A percentile compares a stretch with the other conserved stretches of the same genome.
Conservation (phyloP, 371 early-diverging fungal species). For the Sporodiniella umbellata region DNA sequence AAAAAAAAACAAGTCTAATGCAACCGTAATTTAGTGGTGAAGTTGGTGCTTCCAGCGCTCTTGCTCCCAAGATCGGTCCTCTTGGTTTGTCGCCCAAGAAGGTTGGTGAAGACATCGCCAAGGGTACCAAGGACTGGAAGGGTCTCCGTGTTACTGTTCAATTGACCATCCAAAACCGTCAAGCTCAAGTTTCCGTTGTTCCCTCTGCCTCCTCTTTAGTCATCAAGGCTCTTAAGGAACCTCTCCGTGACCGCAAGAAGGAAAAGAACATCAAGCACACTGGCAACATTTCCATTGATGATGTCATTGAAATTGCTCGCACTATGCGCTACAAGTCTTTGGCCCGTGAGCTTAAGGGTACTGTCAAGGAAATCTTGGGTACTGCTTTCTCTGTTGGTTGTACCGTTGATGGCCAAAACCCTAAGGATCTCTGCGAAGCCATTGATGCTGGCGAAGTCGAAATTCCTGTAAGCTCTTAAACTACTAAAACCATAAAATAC, state of each 20-base stretch:
- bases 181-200: constrained; percentile 93
- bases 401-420: constrained; percentile 43
- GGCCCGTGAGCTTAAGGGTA: constrained; percentile 79
- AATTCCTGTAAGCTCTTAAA: constrained; percentile 73
- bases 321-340: constrained; percentile 88
- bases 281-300: constrained; percentile 83
- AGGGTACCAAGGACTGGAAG: constrained; percentile 93
- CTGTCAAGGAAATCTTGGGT: constrained; percentile 97
- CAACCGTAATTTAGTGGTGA: too few species aligned
- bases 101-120: constrained; percentile 99
- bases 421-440: constrained; percentile 17
- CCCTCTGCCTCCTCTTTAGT: constrained; percentile 95
- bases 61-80: constrained; percentile 99
- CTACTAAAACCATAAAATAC: too few species aligned
- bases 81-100: constrained; percentile 99
- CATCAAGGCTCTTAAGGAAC: constrained; percentile 97
- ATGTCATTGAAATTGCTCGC: constrained; percentile 93
- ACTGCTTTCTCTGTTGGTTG: constrained; percentile 97
- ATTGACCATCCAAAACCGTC: constrained; percentile 98
- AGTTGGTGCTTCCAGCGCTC: constrained; percentile 95
- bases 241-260: constrained; percentile 97
- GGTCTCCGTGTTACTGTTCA: constrained; percentile 96
- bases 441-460: constrained; percentile 67
- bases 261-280: constrained; percentile 98
- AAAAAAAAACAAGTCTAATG: too few species aligned